Base-by-base conservation (phyloP, 495 filamentous ascomycete genomes). In the Poronia punctata region DNA sequence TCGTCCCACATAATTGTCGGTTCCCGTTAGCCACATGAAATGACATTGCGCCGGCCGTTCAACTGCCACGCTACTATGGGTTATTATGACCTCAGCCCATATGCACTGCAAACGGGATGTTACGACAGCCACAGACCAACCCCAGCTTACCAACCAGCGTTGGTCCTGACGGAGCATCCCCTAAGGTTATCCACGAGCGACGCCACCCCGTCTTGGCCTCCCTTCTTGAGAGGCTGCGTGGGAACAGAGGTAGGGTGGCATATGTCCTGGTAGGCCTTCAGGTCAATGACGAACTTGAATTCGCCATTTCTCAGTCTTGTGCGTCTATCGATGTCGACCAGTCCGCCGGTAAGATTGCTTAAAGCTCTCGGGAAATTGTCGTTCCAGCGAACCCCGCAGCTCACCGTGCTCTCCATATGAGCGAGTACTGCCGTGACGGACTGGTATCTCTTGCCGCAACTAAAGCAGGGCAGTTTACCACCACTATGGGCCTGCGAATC, bases 401-500 rank as follows among this genome's bases (percentile, higher is more conserved):
- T 35, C 4, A 14, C 29, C 14, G 36, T 5, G 7, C 20, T 38
- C 37, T 46, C 43, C 43, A 46, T 46, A 20, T 46, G 43, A n/a
- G 5, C 0, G 21, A 46, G 35, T n/a, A 46, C 18, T n/a, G 6
- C 3, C 10, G 35, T 22, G 17, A 46, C 43, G 28, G 36, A 31
- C 18, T 18, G 6, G 24, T 21, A 46, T 1, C 3, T n/a, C 24
- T 46, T 39, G 1, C 6, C 22, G 18, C 43, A 46, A 22, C 29
- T 5, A 23, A 40, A 32, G 25, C 43, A 46, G 18, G n/a, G 22
- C 14, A 34, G 11, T 8, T 36, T 21, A 3, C n/a, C 8, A 2
- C 43, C 39, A 3, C 29, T 31, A 35, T 71, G 63, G 9, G 36
- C 40, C 0, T 44, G 22, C 16, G 66, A 66, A 8, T 41, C 47